A percentile compares a stretch with the other conserved stretches of the same genome.
phyloP scores from a whole-genome alignment of 2,329 filamentous ascomycete genomes.

The Cytospora piceicola region DNA sequence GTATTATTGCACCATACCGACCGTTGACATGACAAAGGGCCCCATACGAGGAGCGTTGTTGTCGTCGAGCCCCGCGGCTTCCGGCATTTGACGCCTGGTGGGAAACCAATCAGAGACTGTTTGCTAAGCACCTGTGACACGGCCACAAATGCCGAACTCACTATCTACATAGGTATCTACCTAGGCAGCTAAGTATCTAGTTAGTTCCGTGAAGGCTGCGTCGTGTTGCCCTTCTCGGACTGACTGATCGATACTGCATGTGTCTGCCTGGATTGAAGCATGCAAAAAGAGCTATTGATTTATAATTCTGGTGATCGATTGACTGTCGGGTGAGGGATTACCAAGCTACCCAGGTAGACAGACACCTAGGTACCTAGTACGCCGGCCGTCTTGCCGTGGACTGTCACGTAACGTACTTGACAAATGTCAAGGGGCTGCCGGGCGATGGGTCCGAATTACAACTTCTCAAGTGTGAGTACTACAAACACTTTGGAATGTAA shows the following conservation, averaged over 20 bases:
- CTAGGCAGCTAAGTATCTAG: too few relatives aligned
- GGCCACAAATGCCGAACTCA: slow-evolving; percentile 11
- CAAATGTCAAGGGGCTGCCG: not conserved
- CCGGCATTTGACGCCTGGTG: slow-evolving; percentile 7
- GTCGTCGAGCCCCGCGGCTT: slow-evolving; percentile 17
- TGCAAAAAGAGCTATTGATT: not conserved
- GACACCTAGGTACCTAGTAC: not conserved
- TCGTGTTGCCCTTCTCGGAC: not conserved
- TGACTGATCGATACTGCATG: not conserved
- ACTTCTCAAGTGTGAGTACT: not conserved
- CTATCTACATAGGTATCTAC: too few relatives aligned
- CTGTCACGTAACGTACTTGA: not conserved
- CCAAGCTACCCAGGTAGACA: not conserved
- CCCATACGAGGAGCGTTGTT: not conserved
- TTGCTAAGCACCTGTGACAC: not conserved
- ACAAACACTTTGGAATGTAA: not conserved
- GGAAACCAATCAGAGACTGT: slow-evolving; percentile 13
- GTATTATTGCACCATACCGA: slow-evolving; percentile 4
- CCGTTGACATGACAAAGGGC: not conserved
- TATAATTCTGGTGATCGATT: not conserved
- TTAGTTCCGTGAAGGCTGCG: not conserved
- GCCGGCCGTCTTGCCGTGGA: not conserved
- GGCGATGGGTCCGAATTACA: not conserved
- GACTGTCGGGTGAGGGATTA: not conserved
- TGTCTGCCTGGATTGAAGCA: not conserved